Percentiles rank a stretch among this genome's conserved stretches.
Evolutionary conservation across 73 alveolate genomes (phyloP).

Genomic region (Paramecium bursaria): DNA sequence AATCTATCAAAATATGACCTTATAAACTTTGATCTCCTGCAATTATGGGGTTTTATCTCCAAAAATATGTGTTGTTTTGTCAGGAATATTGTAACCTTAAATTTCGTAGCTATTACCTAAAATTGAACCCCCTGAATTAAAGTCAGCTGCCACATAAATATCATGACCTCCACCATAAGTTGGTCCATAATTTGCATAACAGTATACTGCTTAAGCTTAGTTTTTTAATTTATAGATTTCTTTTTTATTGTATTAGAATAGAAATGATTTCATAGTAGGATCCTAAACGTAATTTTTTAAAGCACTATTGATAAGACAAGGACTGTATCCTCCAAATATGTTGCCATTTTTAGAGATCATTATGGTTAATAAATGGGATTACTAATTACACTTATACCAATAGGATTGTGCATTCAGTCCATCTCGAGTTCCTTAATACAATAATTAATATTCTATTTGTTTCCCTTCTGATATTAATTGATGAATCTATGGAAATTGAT

Average conservation of each 20-base stretch:
- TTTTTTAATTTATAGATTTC: conserved; percentile 12
- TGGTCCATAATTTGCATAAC: conserved; percentile 2
- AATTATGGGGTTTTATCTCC: conserved; percentile 29
- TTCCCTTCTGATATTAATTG: too few species aligned
- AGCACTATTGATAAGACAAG: not conserved
- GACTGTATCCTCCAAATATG: conserved; percentile 19
- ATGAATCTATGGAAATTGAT: too few species aligned
- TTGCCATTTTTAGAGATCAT: not conserved
- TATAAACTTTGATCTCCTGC: conserved; percentile 15
- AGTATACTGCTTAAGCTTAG: not conserved
- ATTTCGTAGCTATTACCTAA: not conserved
- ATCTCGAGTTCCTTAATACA: not conserved
- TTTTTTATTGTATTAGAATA: conserved; percentile 13
- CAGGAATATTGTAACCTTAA: not conserved
- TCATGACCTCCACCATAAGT: conserved; percentile 11
- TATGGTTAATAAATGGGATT: conserved; percentile 9
- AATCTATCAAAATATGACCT: too few species aligned
- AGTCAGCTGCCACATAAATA: not conserved
- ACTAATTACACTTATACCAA: not conserved
- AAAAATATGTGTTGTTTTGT: not conserved
- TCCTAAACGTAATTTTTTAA: not conserved
- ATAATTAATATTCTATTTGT: not conserved
- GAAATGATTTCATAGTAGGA: conserved; percentile 6
- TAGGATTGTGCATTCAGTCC: not conserved
- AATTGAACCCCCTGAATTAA: not conserved